Base-by-base conservation (phyloP, 1,139 yeast species). In the Pneumocystis wakefieldiae region DNA sequence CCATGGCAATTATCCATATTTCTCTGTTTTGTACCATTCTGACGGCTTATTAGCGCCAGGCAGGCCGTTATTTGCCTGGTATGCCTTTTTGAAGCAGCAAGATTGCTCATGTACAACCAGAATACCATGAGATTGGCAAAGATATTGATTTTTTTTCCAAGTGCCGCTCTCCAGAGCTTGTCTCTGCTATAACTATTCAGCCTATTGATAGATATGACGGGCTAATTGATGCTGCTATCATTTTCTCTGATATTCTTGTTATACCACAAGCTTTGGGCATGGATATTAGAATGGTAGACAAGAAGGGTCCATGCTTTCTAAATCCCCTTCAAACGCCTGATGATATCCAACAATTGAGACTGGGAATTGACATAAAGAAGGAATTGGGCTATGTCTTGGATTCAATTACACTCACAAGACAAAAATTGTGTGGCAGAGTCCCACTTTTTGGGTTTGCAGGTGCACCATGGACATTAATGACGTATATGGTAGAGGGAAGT, bases 261-360 rank as follows among this genome's bases (percentile, higher is more conserved):
- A 87, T 92, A 64, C 99, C 99, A 2, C 98, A 92, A 76, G 98
- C 97, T 6, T 86, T 92, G 91, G 98, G 98, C 24, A 88, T 91
- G 86, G 85, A 82, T 64, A 96, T 92, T 59, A 85, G 87, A 71
- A 92, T 92, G 96, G 78, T 88, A 59, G 98, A 92, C 67, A 95
- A 95, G 62, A 85, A 86, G 67, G 99, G 99, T 0, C 99, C 99
- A 1, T 87, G 86, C 62, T 92, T 92, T 74, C 91, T 89, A 0
- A 84, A 83, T 62, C 99, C 98, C 17, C 78, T 92, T 70, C 83
- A 97, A 73, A 76, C 76, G 1, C 88, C 88, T 3, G 79, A 78
- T 62, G 96, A 90, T 70, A 76, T 91, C 68, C 69, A 78, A 24
- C 79, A 90, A 64, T 65, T 73, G 59, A 79, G 79, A 67, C 77